phyloP scores from a whole-genome alignment of 169 alveolate genomes.

The Perkinsus chesapeaki region DNA sequence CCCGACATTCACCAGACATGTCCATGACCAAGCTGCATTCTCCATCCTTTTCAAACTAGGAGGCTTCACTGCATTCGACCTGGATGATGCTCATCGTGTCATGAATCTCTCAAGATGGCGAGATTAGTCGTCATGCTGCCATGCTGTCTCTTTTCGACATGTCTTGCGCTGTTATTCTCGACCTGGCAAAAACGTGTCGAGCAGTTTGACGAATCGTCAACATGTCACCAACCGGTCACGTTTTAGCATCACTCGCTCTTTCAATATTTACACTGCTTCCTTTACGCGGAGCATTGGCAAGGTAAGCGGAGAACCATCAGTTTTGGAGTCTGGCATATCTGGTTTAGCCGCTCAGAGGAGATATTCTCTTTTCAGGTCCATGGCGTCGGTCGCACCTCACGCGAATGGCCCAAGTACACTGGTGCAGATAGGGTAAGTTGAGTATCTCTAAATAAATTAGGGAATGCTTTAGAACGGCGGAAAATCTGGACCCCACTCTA shows the following conservation, averaged over 20 bases:
- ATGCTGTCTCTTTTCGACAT: neutral
- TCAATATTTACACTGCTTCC: neutral
- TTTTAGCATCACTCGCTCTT: neutral
- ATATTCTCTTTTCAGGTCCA: too few species aligned
- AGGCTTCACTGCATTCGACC: neutral
- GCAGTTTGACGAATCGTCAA: neutral
- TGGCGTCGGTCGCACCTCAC: too few species aligned
- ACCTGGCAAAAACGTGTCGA: too few species aligned
- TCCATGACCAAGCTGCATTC: neutral
- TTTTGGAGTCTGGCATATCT: too few species aligned
- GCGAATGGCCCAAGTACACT: too few species aligned
- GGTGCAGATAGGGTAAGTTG: too few species aligned
- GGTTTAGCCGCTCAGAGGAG: too few species aligned
- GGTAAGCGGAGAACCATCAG: too few species aligned
- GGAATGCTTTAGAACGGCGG: too few species aligned
- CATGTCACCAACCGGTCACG: neutral
- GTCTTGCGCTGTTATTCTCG: neutral
- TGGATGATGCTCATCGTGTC: neutral
- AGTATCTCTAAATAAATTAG: too few species aligned
- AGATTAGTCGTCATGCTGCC: neutral
- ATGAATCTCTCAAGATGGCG: neutral
- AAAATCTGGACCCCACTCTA: too few species aligned
- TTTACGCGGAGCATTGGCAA: too few species aligned
- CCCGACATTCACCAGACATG: neutral
- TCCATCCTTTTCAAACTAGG: neutral